Conservation (phyloP, 208 protist genomes). For the Acanthamoeba triangularis region DNA sequence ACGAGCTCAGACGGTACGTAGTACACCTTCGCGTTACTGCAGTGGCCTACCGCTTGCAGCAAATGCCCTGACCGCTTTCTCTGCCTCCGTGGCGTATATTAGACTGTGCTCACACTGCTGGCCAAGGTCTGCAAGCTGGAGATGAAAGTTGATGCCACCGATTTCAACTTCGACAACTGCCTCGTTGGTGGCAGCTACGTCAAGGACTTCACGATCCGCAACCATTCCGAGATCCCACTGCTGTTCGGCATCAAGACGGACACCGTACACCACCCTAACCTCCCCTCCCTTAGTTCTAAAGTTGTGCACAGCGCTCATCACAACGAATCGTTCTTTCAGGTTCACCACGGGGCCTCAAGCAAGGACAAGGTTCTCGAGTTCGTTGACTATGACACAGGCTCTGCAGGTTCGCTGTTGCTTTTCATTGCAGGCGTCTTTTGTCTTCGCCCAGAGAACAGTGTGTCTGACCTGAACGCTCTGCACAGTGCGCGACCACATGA, state of each 20-base stretch:
- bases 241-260: conserved; percentile 80
- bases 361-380: conserved; percentile 78
- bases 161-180: conserved; percentile 88
- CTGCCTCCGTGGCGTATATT: background rate
- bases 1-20: background rate
- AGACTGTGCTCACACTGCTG: conserved; percentile 73
- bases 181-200: conserved; percentile 85
- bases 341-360: background rate
- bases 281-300: too few relatives aligned
- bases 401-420: background rate
- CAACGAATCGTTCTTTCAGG: background rate
- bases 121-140: conserved; percentile 86
- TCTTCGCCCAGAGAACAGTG: too few relatives aligned
- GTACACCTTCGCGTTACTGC: background rate
- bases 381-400: conserved; percentile 76
- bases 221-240: conserved; percentile 88
- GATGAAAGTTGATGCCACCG: conserved; percentile 83
- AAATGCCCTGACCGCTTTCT: background rate
- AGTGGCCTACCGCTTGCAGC: too few relatives aligned
- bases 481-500: conserved; percentile 74
- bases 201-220: conserved; percentile 88
- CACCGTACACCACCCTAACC: conserved; percentile 4
- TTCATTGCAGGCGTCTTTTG: too few relatives aligned
- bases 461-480: background rate
- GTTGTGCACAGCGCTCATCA: background rate